Evolutionary conservation across 2,329 filamentous ascomycete species (phyloP).

Genomic region (Cladophialophora immunda): DNA sequence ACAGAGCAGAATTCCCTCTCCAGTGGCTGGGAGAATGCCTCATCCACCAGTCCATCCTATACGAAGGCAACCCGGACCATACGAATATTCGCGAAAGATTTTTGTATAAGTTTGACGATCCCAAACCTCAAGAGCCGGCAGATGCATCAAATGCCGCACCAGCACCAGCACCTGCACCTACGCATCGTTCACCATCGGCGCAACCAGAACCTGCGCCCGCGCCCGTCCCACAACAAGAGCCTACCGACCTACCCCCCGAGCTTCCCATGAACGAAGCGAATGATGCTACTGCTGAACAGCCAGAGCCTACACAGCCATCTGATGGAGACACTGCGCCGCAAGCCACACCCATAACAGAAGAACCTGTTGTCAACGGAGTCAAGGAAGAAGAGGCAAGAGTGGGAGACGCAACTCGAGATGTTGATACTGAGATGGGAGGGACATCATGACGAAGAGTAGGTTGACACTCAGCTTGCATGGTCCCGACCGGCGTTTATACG

Average conservation of each 20-base stretch:
- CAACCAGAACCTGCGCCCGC: background rate
- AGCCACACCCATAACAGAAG: background rate
- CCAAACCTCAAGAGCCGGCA: conserved; percentile 27
- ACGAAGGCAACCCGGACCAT: conserved; percentile 40
- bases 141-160: background rate
- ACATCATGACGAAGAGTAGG: conserved; percentile 24
- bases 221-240: conserved; percentile 1
- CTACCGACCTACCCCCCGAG: conserved; percentile 15
- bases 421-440: conserved; percentile 38
- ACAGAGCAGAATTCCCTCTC: conserved; percentile 40
- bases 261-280: conserved; percentile 23
- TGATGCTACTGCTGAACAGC: background rate
- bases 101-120: conserved; percentile 38
- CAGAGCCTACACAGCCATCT: background rate
- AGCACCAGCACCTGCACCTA: conserved; percentile 14
- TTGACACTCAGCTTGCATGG: conserved; percentile 15
- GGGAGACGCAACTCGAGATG: conserved; percentile 26
- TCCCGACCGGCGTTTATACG: conserved; percentile 26
- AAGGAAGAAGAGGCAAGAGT: conserved; percentile 16
- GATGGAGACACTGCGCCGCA: conserved; percentile 13
- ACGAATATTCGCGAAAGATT: conserved; percentile 41
- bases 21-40: conserved; percentile 43
- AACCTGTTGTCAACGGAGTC: conserved; percentile 27
- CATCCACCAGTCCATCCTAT: conserved; percentile 41
- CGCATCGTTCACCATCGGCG: conserved; percentile 11